Evolutionary conservation across 768 basidiomycete species (phyloP).

Genomic region (Scleroderma bovista): DNA sequence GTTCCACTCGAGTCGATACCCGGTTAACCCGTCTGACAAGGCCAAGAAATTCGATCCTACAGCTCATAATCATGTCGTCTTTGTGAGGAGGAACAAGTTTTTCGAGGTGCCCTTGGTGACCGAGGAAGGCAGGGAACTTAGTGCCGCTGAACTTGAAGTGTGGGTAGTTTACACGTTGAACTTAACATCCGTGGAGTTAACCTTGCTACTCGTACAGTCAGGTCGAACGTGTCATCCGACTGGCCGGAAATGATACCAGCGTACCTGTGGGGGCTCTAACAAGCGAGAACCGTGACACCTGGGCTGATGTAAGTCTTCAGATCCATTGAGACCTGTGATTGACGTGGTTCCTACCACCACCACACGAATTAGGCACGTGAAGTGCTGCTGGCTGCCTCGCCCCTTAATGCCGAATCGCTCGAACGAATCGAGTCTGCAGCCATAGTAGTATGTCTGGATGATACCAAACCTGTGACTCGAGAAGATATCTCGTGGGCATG

Average conservation of each 20-base stretch:
- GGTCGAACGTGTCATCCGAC: constrained; percentile 60
- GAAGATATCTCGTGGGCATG: constrained; percentile 76
- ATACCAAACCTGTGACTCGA: constrained; percentile 71
- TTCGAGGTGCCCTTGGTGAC: constrained; percentile 74
- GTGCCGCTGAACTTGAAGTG: constrained; percentile 77
- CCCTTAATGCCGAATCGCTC: constrained; percentile 60
- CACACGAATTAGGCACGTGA: constrained; percentile 42
- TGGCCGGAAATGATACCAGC: constrained; percentile 45
- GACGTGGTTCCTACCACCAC: neutral
- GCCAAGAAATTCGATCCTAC: constrained; percentile 74
- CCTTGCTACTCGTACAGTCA: constrained; percentile 36
- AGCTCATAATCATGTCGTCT: constrained; percentile 81
- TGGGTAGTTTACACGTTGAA: constrained; percentile 24
- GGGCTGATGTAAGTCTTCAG: constrained; percentile 75
- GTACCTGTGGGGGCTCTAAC: constrained; percentile 78
- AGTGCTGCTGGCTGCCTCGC: constrained; percentile 58
- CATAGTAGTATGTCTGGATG: constrained; percentile 83
- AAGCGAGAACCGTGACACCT: constrained; percentile 82
- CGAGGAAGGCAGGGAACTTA: constrained; percentile 61
- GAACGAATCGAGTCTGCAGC: constrained; percentile 86
- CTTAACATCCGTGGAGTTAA: constrained; percentile 3
- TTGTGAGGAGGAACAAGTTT: constrained; percentile 88
- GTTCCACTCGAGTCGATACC: constrained; percentile 92
- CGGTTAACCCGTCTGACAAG: constrained; percentile 75
- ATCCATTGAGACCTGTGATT: neutral